Conservation (phyloP, 306 rosid species). For the Elaeagnus macrophylla region DNA sequence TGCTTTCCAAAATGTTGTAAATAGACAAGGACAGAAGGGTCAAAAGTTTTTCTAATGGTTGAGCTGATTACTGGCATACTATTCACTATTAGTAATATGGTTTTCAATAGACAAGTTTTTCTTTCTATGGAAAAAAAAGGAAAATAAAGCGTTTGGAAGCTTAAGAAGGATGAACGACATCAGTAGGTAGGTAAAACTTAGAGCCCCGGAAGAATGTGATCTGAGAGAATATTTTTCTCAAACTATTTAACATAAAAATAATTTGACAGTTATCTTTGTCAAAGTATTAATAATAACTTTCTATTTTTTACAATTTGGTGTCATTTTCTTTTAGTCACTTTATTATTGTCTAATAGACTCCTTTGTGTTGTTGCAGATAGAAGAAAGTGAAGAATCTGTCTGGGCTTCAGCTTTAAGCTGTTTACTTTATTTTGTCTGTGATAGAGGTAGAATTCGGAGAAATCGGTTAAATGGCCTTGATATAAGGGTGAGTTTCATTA, state of each 20-base stretch:
- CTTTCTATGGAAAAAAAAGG: too few species aligned
- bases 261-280: background rate
- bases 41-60: too few species aligned
- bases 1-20: too few species aligned
- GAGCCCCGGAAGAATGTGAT: background rate
- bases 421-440: conserved; percentile 92
- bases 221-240: too few species aligned
- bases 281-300: too few species aligned
- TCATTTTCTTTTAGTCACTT: conserved; percentile 4
- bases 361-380: conserved; percentile 50
- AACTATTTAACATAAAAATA: too few species aligned
- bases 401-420: conserved; percentile 99
- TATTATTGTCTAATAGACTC: too few species aligned
- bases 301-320: background rate
- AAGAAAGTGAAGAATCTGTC: conserved; percentile 88
- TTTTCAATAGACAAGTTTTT: too few species aligned
- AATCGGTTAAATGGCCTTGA: conserved; percentile 78
- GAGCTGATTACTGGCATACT: too few species aligned
- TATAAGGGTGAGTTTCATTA: conserved; percentile 69
- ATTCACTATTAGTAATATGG: too few species aligned
- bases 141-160: too few species aligned
- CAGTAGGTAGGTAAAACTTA: background rate
- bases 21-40: too few species aligned
- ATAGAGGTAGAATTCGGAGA: conserved; percentile 85
- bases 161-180: background rate